Evolutionary conservation across 768 basidiomycete genomes (phyloP), one percentile per base, ranked within the genome.

Genomic region (Russula sp.): DNA sequence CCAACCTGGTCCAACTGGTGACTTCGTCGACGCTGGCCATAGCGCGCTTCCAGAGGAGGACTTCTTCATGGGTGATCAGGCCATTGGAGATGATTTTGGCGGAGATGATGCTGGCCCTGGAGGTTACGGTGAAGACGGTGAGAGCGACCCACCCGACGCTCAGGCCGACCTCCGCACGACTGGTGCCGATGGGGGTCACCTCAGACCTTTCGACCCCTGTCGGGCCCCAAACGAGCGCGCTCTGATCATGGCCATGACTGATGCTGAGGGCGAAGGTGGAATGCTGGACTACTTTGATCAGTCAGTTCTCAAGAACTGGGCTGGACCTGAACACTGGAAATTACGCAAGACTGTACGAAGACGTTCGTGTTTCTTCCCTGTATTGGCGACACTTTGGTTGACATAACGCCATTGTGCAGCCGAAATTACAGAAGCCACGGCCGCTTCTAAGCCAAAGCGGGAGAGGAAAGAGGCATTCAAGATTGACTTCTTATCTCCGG

Each of bases 271-370:
- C 61, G 84, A 89, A 61, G 81, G 78, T 1, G 82, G 79, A 6
- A 82, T 88, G 74, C 77, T 88, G 71, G 94, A 95, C 69, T 97
- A 96, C 73, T 97, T 98, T 71, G 95, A 98, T 73, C 82, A 86
- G 69, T 84, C 79, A 65, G 81, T 90, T 70, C 78, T 87, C 69
- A 96, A 91, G 80, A 96, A 96, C 68, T 99, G 97, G 97, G 97
- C 97, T 4, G 97, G 97, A 0, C 95, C 95, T 8, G 93, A 98
- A 74, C 97, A 99, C 72, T 99, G 97, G 96, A 98, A 96, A 73
- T 74, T 98, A 70, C 79, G 89, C 65, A 89, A 86, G 71, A 81
- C 86, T n/a, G 78, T 93, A 57, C 83, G 89, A 63, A 84, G 82
- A 78, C 82, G 93, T 95, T 66, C 75, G 85, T 73, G 13, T 59